phyloP scores from a whole-genome alignment of 2,329 filamentous ascomycete species.

The Kalaharituber pfeilii region DNA sequence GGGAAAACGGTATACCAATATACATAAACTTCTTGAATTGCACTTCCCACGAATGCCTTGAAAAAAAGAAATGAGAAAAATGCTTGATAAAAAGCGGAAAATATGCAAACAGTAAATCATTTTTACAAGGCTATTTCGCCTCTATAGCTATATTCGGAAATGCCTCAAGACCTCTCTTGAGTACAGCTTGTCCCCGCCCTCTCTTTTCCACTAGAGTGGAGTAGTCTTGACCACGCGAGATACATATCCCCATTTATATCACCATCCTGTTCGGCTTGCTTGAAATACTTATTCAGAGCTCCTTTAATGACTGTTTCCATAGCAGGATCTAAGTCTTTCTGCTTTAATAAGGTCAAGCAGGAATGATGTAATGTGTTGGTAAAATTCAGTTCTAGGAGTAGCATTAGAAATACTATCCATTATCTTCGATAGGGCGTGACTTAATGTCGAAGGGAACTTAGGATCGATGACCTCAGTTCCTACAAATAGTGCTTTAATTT shows the following conservation, averaged over 20 bases:
- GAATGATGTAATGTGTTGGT: conserved; percentile 7
- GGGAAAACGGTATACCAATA: neutral
- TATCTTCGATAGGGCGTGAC: conserved; percentile 10
- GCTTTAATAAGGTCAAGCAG: conserved; percentile 8
- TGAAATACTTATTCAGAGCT: conserved; percentile 12
- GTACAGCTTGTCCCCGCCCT: neutral
- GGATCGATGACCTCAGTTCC: conserved; percentile 34
- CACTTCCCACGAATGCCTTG: conserved; percentile 4
- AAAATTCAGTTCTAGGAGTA: conserved; percentile 4
- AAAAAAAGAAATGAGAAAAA: conserved; percentile 1
- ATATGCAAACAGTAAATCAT: too few relatives aligned
- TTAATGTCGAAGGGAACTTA: conserved; percentile 9
- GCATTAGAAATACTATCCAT: conserved; percentile 5
- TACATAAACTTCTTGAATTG: neutral
- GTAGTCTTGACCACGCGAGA: conserved; percentile 7
- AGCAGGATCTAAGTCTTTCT: conserved; percentile 8
- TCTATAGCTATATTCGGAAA: conserved; percentile 1
- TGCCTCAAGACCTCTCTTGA: neutral
- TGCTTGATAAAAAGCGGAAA: neutral
- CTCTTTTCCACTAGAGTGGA: neutral
- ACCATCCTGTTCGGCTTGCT: conserved; percentile 9
- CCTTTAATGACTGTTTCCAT: conserved; percentile 9
- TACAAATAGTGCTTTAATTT: conserved; percentile 52
- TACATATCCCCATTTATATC: conserved; percentile 8
- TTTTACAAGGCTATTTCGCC: neutral